These are phyloP conservation scores for Tremellales sp. DNA, from an alignment of 1,284 basidiomycete species.

Conservation along the genomic window DNA sequence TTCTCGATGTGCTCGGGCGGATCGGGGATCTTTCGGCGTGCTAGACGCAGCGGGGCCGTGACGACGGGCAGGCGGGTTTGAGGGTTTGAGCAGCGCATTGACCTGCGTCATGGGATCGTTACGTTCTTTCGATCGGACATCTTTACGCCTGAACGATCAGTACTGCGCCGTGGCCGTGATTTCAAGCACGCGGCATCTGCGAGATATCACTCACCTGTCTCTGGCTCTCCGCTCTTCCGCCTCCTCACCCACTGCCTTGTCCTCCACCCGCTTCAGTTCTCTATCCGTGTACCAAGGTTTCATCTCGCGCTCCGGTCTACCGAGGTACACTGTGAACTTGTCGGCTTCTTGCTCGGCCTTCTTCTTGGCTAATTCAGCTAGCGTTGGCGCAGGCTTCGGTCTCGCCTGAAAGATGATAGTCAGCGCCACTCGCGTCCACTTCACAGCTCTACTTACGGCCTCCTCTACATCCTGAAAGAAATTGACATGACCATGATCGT, in stretches of 20 bases:
- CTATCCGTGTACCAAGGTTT: conserved; percentile 49
- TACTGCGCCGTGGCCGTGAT: no score
- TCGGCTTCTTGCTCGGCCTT: conserved; percentile 42
- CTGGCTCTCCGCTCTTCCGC: conserved; percentile 38
- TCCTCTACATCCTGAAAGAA: conserved; percentile 46
- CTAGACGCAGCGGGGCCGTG: not conserved
- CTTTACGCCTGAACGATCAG: conserved; percentile 36
- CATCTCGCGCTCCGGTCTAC: conserved; percentile 46
- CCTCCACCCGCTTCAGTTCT: conserved; percentile 41
- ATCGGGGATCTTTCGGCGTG: conserved; percentile 6
- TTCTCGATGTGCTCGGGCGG: conserved; percentile 26
- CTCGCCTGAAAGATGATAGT: no score
- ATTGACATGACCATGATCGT: conserved; percentile 44
- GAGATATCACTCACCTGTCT: conserved; percentile 26
- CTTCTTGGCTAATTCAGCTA: conserved; percentile 34
- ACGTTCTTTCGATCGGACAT: conserved; percentile 34
- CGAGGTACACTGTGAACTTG: conserved; percentile 48
- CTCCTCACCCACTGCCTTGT: conserved; percentile 41
- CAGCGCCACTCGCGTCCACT: not conserved
- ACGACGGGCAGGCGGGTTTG: not conserved
- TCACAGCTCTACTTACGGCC: conserved; percentile 15
- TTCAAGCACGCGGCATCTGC: not conserved
- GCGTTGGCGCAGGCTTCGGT: conserved; percentile 19
- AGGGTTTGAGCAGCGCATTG: conserved; percentile 15
- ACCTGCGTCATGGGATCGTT: conserved; percentile 44